Percentiles rank a stretch among this genome's conserved stretches.
phyloP scores from a whole-genome alignment of 345 rosid genomes.

The Aquilaria sinensis region DNA sequence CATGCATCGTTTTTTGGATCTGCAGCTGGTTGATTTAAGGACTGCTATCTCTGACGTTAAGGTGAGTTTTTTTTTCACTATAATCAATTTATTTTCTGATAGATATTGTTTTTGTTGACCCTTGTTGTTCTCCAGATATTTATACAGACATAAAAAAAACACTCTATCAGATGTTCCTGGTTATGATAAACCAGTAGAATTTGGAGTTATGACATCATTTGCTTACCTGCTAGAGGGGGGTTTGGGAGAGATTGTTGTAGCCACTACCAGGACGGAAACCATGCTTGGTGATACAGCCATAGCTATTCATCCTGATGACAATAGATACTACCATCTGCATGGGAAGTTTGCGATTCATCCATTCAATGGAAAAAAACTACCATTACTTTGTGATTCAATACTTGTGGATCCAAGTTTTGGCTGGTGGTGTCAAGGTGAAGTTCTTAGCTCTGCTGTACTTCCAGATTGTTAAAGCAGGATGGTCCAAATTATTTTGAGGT shows the following conservation, averaged over 20 bases:
- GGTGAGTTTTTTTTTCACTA: not conserved
- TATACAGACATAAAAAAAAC: constrained; percentile 59
- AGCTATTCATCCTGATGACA: constrained; percentile 81
- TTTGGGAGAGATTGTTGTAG: constrained; percentile 80
- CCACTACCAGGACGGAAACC: constrained; percentile 90
- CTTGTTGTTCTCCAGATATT: constrained; percentile 46
- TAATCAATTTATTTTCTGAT: constrained; percentile 1
- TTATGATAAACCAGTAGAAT: constrained; percentile 71
- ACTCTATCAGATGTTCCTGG: constrained; percentile 60
- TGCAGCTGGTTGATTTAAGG: constrained; percentile 61
- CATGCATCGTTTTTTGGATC: constrained; percentile 38
- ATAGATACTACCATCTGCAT: constrained; percentile 70
- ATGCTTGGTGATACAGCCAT: constrained; percentile 94
- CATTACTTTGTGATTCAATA: constrained; percentile 56
- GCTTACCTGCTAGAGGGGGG: constrained; percentile 75
- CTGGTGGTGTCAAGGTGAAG: constrained; percentile 76
- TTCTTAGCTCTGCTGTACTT: too few species aligned
- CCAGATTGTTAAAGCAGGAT: too few species aligned
- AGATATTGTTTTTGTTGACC: not conserved
- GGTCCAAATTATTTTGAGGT: too few species aligned
- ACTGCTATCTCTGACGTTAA: constrained; percentile 64
- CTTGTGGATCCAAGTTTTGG: constrained; percentile 85
- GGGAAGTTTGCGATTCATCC: constrained; percentile 78
- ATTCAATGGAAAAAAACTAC: constrained; percentile 75
- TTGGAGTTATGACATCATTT: constrained; percentile 81